A percentile compares a stretch with the other conserved stretches of the same genome.
Conservation (phyloP, 2,329 filamentous ascomycete genomes). For the Magnaporthiopsis poae region DNA sequence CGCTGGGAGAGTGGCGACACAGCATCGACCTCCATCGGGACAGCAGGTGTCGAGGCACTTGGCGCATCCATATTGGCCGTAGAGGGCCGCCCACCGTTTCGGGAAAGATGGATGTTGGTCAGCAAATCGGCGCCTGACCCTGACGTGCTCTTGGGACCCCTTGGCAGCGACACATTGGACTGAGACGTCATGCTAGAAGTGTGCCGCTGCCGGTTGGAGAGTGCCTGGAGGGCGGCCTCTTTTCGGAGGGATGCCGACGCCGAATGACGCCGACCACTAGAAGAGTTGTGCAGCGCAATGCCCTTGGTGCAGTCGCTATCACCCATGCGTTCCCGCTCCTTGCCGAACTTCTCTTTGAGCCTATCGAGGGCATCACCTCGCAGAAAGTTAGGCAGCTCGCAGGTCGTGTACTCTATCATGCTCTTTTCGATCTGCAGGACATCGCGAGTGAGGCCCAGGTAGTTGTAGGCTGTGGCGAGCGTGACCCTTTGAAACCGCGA, state of each 20-base stretch:
- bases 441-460: slow-evolving; percentile 82
- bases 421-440: slow-evolving; percentile 85
- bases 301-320: slow-evolving; percentile 79
- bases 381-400: slow-evolving; percentile 82
- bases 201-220: slow-evolving; percentile 34
- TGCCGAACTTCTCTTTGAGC: slow-evolving; percentile 84
- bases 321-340: slow-evolving; percentile 72
- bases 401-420: slow-evolving; percentile 86
- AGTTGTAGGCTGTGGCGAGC: slow-evolving; percentile 85
- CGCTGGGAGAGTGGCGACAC: slow-evolving; percentile 39
- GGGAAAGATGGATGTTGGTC: slow-evolving; percentile 63
- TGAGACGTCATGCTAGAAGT: slow-evolving; percentile 31
- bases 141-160: slow-evolving; percentile 37
- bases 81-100: slow-evolving; percentile 42
- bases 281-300: slow-evolving; percentile 83
- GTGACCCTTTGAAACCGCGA: slow-evolving; percentile 91
- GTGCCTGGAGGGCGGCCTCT: slow-evolving; percentile 66
- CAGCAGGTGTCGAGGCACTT: slow-evolving; percentile 18
- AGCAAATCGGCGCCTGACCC: slow-evolving; percentile 68
- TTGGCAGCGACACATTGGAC: slow-evolving; percentile 14
- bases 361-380: slow-evolving; percentile 72
- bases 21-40: slow-evolving; percentile 25
- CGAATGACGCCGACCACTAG: slow-evolving; percentile 53
- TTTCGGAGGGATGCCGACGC: slow-evolving; percentile 69
- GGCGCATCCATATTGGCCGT: slow-evolving; percentile 19